phyloP scores from a whole-genome alignment of 108 stramenopile species.

The Discostella stelligeroides region DNA sequence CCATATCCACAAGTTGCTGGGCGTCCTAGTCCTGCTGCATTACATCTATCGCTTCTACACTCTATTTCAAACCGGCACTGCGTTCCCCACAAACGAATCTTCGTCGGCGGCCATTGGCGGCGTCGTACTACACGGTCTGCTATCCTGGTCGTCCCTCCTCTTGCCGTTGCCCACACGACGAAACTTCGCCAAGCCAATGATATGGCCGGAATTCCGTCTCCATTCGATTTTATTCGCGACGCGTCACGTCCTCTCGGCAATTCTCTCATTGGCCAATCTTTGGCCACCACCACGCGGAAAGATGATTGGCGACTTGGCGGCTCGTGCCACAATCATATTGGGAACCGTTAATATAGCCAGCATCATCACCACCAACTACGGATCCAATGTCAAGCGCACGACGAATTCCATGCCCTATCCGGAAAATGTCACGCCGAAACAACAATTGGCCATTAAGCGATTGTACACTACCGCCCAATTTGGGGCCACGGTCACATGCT shows the following conservation, averaged over 20 bases:
- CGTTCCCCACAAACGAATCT: neutral
- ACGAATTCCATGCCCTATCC: conserved; percentile 33
- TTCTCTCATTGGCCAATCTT: neutral
- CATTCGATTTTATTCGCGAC: conserved; percentile 13
- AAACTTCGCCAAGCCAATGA: conserved; percentile 5
- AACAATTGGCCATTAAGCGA: neutral
- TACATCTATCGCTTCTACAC: conserved; percentile 13
- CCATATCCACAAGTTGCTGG: conserved; percentile 16
- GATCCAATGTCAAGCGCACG: neutral
- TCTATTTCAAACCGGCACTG: neutral
- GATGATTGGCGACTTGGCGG: neutral
- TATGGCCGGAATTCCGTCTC: conserved; percentile 22
- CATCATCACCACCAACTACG: neutral
- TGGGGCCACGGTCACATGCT: conserved; percentile 3
- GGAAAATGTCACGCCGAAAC: neutral
- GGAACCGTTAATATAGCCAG: neutral
- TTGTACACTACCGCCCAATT: conserved; percentile 23
- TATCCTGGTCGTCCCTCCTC: conserved; percentile 13
- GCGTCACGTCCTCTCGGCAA: conserved; percentile 1
- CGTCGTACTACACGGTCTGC: neutral
- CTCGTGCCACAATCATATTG: neutral
- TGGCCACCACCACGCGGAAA: no score
- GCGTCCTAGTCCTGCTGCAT: conserved; percentile 6
- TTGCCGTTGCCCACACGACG: conserved; percentile 1
- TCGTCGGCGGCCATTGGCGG: no score